Conservation (phyloP, 768 basidiomycete species). For the Lactarius trivialis region DNA sequence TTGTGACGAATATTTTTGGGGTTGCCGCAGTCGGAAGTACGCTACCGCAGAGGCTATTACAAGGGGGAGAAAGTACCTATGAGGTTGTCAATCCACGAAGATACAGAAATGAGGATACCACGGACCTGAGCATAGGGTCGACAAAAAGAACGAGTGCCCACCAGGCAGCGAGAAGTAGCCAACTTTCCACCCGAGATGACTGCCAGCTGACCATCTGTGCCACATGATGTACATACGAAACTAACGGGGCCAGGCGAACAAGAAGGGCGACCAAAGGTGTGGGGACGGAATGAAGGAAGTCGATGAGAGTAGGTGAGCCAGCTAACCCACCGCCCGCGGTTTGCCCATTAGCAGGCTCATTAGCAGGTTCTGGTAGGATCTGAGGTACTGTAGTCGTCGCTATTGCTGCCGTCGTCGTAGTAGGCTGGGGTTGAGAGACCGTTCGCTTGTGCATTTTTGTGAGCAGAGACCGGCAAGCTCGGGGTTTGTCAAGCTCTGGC, state of each 20-base stretch:
- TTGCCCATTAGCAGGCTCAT: background rate
- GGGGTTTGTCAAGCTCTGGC: background rate
- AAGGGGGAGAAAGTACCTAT: constrained; percentile 55
- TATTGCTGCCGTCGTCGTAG: background rate
- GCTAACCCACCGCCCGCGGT: constrained; percentile 5
- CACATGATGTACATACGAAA: constrained; percentile 38
- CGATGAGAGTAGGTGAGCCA: constrained; percentile 25
- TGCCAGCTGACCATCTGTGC: constrained; percentile 55
- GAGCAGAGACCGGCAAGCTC: background rate
- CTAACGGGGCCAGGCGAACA: constrained; percentile 51
- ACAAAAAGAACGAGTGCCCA: constrained; percentile 68
- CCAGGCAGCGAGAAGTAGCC: constrained; percentile 63
- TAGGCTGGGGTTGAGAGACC: constrained; percentile 6
- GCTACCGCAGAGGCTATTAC: constrained; percentile 37
- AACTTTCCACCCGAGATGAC: constrained; percentile 50
- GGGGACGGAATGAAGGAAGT: constrained; percentile 56
- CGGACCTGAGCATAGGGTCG: constrained; percentile 40
- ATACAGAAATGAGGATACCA: constrained; percentile 7
- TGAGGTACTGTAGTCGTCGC: background rate
- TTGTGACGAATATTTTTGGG: constrained; percentile 20
- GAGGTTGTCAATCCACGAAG: background rate
- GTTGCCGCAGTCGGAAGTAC: constrained; percentile 27
- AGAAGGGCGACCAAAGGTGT: constrained; percentile 55
- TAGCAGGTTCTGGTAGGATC: background rate
- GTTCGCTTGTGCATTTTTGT: background rate